Evolutionary conservation across 1,284 basidiomycete species (phyloP).

Genomic region (Takashimella koratensis): DNA sequence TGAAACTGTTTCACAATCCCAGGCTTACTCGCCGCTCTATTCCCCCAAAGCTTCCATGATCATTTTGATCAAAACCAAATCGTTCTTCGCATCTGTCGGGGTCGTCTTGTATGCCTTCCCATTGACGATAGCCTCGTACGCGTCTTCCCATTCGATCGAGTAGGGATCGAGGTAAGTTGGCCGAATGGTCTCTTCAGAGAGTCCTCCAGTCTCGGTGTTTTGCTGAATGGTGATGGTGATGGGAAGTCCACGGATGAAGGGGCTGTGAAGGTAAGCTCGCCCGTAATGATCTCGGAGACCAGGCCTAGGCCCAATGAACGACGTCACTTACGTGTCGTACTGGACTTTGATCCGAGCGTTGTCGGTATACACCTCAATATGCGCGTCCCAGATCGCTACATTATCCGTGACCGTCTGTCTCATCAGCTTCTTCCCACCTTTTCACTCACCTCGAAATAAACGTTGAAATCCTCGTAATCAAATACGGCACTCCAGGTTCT

Average conservation of each 20-base stretch:
- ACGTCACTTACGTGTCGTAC: slow-evolving; percentile 44
- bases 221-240: slow-evolving; percentile 45
- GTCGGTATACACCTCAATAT: slow-evolving; percentile 49
- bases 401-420: slow-evolving; percentile 45
- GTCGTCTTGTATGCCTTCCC: slow-evolving; percentile 37
- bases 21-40: too few relatives aligned
- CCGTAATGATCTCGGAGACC: too few relatives aligned
- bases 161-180: slow-evolving; percentile 50
- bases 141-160: slow-evolving; percentile 40
- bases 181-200: slow-evolving; percentile 34
- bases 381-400: slow-evolving; percentile 50
- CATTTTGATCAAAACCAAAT: slow-evolving; percentile 47
- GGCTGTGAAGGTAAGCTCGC: slow-evolving; percentile 29
- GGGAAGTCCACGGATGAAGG: slow-evolving; percentile 50
- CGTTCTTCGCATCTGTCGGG: slow-evolving; percentile 41
- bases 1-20: too few relatives aligned
- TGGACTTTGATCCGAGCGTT: slow-evolving; percentile 48
- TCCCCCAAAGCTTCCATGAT: slow-evolving; percentile 33
- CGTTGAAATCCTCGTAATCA: slow-evolving; percentile 29
- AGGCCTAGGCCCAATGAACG: not conserved
- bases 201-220: slow-evolving; percentile 34
- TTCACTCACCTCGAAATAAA: slow-evolving; percentile 44
- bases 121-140: slow-evolving; percentile 37
- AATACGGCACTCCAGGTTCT: slow-evolving; percentile 13
- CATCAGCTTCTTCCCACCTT: too few relatives aligned